These are phyloP conservation scores for Botrytis cinerea DNA, from an alignment of 2,329 filamentous ascomycete genomes.

Conservation along the genomic window DNA sequence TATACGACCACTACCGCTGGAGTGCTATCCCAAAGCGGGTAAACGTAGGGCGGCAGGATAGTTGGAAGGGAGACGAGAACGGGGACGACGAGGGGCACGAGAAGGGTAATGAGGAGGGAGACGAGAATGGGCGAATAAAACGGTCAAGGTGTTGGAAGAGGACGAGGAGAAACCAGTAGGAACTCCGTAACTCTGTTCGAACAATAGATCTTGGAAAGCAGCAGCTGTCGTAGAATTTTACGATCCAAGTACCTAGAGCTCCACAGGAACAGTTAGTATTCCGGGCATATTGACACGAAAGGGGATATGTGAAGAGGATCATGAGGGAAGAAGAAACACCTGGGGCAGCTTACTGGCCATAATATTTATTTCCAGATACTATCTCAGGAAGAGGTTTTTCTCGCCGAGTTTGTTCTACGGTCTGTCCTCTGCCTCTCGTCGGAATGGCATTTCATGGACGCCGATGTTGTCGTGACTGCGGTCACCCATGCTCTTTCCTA, in stretches of 20 bases:
- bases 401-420: accelerated
- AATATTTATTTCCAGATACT: neutral
- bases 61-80: neutral
- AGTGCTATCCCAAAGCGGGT: too few species aligned
- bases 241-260: neutral
- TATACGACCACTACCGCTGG: neutral
- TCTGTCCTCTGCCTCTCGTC: neutral
- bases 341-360: neutral
- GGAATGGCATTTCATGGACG: neutral
- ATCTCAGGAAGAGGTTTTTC: neutral
- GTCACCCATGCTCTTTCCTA: neutral
- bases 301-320: accelerated
- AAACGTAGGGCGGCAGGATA: neutral
- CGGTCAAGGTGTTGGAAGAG: accelerated
- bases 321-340: neutral
- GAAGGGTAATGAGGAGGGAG: too few species aligned
- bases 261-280: neutral
- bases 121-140: too few species aligned
- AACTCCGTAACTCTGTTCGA: accelerated
- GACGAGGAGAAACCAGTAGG: accelerated
- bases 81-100: too few species aligned
- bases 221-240: accelerated
- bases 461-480: neutral
- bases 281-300: accelerated
- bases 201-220: accelerated